Base-by-base conservation (phyloP, 495 filamentous ascomycete species). In the Bathelium albidoporum region DNA sequence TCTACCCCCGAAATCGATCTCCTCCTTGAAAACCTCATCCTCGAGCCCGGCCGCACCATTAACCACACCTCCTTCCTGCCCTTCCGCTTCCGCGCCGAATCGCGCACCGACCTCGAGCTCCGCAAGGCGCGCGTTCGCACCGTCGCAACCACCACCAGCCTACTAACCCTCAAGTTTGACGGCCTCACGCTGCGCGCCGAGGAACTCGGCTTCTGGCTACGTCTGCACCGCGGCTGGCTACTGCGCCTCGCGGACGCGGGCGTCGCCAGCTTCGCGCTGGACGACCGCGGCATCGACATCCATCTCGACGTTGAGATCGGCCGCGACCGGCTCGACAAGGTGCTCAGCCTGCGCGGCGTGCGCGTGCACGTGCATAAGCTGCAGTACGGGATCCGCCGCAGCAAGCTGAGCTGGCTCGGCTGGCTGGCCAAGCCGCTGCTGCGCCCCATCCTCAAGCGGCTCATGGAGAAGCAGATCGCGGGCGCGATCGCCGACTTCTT, bases 51-150 rank as follows among this genome's bases (percentile, higher is more conserved):
- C 24, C 79, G 77, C 34, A 94, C 90, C 1, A 81, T 96, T 66
- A 94, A 96, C 71, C 81, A 85, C 65, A 87, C 87, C 1, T 96
- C 91, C 0, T 96, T 97, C 81, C 83, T 96, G 16, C 93, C 93
- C 0, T 92, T 89, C 73, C 83, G 85, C 43, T 80, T 96, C 61
- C 85, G 87, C 43, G 76, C 96, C 41, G 85, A 91, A 66, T 91
- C 89, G 0, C 88, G 86, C 72, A 95, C 92, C 68, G 87, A 95
- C 69, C 77, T 97, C 44, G 88, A 94, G 65, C 84, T 97, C 59
- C 80, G 85, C 63, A 95, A 95, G 73, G 85, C 85, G 24, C 85
- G 86, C 62, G 60, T 89, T 66, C 80, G 84, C 52, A 90, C 87
- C 3, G 79, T 79, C 16, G 83, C 89, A 1, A 78, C 79, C 7